A percentile compares a stretch with the other conserved stretches of the same genome.
These are phyloP conservation scores for Rhodosporidiobolus odoratus DNA, from an alignment of 768 basidiomycete genomes.

Conservation along the genomic window DNA sequence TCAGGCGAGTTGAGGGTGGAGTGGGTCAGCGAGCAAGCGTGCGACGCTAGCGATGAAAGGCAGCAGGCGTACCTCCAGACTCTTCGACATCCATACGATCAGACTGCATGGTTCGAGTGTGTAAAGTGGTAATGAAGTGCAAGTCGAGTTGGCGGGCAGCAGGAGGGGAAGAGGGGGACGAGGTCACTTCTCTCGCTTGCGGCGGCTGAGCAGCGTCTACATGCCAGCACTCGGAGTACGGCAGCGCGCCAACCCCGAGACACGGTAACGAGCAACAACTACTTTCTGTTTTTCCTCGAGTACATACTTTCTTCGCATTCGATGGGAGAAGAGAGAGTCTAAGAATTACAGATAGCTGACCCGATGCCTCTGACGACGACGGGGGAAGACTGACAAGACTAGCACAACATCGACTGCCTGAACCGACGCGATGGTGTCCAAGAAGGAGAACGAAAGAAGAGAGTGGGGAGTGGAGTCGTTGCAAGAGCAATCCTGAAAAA, in stretches of 20 bases:
- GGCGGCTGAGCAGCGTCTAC: too few relatives aligned
- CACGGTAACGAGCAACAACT: too few relatives aligned
- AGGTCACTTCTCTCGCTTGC: neutral
- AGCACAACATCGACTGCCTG: conserved; percentile 3
- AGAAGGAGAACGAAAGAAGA: too few relatives aligned
- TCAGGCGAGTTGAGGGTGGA: neutral
- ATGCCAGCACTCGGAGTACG: too few relatives aligned
- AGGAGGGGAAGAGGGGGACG: neutral
- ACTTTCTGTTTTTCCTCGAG: too few relatives aligned
- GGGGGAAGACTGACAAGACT: neutral
- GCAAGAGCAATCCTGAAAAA: too few relatives aligned
- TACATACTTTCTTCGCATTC: too few relatives aligned
- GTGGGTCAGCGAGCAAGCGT: neutral
- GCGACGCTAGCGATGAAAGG: neutral
- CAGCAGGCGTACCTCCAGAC: neutral
- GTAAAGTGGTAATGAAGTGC: neutral
- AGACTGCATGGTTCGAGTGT: conserved; percentile 13
- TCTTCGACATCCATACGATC: conserved; percentile 31
- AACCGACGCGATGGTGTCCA: neutral
- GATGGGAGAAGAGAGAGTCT: too few relatives aligned
- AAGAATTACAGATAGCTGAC: too few relatives aligned
- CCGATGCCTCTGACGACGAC: too few relatives aligned
- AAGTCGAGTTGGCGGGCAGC: neutral
- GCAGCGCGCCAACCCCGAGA: too few relatives aligned
- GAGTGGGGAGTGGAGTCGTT: too few relatives aligned